A percentile compares a stretch with the other conserved stretches of the same genome.
These are phyloP conservation scores for Claviceps purpurea DNA, from an alignment of 2,329 filamentous ascomycete species.

Conservation along the genomic window DNA sequence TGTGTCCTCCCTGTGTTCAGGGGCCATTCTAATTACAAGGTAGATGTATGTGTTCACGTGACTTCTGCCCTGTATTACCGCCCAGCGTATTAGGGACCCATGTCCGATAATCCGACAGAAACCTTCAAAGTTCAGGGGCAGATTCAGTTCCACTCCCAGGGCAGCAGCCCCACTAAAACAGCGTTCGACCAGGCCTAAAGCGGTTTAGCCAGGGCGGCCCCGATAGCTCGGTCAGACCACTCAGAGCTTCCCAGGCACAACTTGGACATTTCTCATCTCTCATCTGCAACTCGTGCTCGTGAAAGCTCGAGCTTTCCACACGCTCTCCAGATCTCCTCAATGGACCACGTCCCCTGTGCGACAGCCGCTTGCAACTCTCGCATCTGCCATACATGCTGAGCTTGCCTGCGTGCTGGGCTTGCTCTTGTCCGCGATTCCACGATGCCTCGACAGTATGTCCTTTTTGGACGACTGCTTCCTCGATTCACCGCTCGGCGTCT, in stretches of 20 bases:
- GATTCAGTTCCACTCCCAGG: no score
- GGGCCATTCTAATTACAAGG: no score
- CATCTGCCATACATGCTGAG: not conserved
- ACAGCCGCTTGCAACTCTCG: not conserved
- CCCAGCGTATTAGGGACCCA: no score
- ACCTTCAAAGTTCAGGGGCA: no score
- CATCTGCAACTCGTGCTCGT: not conserved
- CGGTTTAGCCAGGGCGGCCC: no score
- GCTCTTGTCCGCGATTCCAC: not conserved
- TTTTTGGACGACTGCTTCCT: constrained; percentile 36
- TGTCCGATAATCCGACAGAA: no score
- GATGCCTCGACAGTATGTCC: constrained; percentile 18
- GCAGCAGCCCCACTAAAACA: no score
- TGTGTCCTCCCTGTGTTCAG: no score
- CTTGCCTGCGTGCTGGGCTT: not conserved
- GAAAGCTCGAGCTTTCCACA: constrained; percentile 1
- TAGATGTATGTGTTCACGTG: no score
- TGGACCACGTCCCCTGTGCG: not conserved
- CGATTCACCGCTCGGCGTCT: constrained; percentile 39
- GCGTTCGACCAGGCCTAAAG: no score
- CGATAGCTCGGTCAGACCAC: no score
- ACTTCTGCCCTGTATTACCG: no score
- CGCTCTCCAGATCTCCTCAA: not conserved
- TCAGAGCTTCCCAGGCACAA: not conserved
- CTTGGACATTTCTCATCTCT: not conserved